Percentiles rank a stretch among this genome's conserved stretches.
phyloP scores from a whole-genome alignment of 148 eudicot species.

The Rheum nobile region DNA sequence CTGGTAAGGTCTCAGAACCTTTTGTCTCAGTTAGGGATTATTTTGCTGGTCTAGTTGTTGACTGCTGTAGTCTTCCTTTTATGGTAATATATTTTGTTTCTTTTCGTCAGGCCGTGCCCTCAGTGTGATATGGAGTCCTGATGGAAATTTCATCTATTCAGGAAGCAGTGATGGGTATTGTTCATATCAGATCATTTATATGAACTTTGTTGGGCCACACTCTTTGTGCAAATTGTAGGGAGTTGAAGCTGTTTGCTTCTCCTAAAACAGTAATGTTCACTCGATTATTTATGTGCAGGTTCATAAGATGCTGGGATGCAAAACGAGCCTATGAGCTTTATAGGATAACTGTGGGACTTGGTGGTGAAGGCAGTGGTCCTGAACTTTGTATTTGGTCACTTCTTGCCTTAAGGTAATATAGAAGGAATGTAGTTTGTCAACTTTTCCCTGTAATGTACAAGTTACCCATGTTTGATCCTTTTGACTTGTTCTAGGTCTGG shows the following conservation, averaged over 20 bases:
- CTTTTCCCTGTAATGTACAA: neutral
- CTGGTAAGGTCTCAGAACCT: constrained; percentile 57
- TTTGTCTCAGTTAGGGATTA: neutral
- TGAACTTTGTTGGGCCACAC: neutral
- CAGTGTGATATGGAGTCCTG: constrained; percentile 80
- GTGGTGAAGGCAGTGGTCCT: constrained; percentile 61
- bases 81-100: neutral
- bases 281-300: constrained; percentile 30
- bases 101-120: constrained; percentile 49
- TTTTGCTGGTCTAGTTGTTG: neutral
- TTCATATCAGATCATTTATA: neutral
- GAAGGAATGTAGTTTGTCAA: neutral
- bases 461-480: neutral
- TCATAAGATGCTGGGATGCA: constrained; percentile 82
- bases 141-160: constrained; percentile 54
- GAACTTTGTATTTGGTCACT: constrained; percentile 90
- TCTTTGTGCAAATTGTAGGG: neutral
- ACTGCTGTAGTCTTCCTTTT: neutral
- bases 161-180: constrained; percentile 96
- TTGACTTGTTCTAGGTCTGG: constrained; percentile 37
- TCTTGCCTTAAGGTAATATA: constrained; percentile 65
- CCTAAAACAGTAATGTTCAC: neutral
- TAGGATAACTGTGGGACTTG: constrained; percentile 84
- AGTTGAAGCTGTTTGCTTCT: neutral
- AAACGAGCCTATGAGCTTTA: constrained; percentile 44